phyloP scores from a whole-genome alignment of 2,329 filamentous ascomycete genomes.

The Pleochaeta shiraiana region DNA sequence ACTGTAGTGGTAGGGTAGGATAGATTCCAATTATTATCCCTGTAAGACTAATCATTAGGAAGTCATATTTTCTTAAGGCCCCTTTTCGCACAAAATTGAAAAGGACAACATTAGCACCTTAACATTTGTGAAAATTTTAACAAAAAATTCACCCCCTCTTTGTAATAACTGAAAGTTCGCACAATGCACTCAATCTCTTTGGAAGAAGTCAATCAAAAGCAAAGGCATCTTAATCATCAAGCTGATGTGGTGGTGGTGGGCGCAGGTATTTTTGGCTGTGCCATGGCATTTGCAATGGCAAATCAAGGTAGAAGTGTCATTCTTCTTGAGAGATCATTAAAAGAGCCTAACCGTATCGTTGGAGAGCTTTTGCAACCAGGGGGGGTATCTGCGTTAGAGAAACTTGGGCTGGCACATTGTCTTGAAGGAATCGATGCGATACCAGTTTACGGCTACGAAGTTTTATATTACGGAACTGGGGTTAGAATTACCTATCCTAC shows the following conservation, averaged over 20 bases:
- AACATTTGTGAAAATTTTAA: no score
- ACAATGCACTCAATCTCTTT: no score
- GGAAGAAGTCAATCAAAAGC: neutral
- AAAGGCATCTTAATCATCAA: conserved; percentile 26
- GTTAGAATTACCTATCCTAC: conserved; percentile 60
- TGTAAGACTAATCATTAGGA: no score
- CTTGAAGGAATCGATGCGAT: conserved; percentile 78
- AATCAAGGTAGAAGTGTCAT: conserved; percentile 82
- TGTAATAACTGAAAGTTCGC: no score
- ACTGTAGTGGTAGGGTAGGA: no score
- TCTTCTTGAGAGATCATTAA: conserved; percentile 69
- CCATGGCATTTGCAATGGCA: conserved; percentile 62
- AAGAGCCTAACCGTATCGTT: conserved; percentile 88
- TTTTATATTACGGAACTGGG: conserved; percentile 56
- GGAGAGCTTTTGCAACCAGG: conserved; percentile 90
- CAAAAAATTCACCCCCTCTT: no score
- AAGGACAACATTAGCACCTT: no score
- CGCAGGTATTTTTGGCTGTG: conserved; percentile 76
- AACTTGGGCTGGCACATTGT: conserved; percentile 61
- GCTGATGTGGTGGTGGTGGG: conserved; percentile 82
- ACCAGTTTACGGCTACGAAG: conserved; percentile 65
- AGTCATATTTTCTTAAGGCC: no score
- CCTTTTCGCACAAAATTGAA: no score
- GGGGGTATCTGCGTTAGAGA: conserved; percentile 58
- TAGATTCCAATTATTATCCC: no score